Percentiles rank a stretch among this genome's conserved stretches.
These are phyloP conservation scores for Viola odorata DNA, from an alignment of 345 rosid genomes.

Conservation along the genomic window DNA sequence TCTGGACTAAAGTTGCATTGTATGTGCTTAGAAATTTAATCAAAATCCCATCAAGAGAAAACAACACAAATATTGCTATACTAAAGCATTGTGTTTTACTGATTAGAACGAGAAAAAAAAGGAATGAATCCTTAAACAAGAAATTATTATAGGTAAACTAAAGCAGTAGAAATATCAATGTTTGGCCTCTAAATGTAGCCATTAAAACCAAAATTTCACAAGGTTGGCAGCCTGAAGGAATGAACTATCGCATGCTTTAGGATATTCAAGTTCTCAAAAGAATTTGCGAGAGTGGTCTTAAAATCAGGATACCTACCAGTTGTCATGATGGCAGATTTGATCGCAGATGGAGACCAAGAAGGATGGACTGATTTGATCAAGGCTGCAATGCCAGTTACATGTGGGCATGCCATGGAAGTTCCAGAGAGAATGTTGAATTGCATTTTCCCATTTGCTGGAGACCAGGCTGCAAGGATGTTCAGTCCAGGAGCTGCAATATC, in stretches of 20 bases:
- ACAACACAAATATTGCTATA: background rate
- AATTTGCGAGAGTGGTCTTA: background rate
- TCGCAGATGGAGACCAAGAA: slow-evolving; percentile 50
- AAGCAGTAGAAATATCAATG: background rate
- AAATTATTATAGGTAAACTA: background rate
- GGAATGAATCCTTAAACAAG: background rate
- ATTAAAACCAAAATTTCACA: no score
- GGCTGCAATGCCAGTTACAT: slow-evolving; percentile 59
- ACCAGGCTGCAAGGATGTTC: slow-evolving; percentile 59
- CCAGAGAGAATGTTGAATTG: slow-evolving; percentile 51
- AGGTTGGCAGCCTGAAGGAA: background rate
- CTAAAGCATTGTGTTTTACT: background rate
- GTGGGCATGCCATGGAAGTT: slow-evolving; percentile 74
- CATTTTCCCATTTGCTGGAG: slow-evolving; percentile 40
- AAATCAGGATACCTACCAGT: slow-evolving; percentile 33
- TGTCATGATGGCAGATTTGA: slow-evolving; percentile 74
- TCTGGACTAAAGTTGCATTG: background rate
- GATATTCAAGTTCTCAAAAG: background rate
- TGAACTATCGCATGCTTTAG: background rate
- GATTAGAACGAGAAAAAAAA: background rate
- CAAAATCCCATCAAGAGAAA: background rate
- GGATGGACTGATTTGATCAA: slow-evolving; percentile 50
- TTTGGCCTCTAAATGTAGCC: background rate
- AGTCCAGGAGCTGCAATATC: slow-evolving; percentile 54
- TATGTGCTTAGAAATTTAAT: background rate